Conservation (phyloP, 768 basidiomycete species). For the Boletus reticulatus region DNA sequence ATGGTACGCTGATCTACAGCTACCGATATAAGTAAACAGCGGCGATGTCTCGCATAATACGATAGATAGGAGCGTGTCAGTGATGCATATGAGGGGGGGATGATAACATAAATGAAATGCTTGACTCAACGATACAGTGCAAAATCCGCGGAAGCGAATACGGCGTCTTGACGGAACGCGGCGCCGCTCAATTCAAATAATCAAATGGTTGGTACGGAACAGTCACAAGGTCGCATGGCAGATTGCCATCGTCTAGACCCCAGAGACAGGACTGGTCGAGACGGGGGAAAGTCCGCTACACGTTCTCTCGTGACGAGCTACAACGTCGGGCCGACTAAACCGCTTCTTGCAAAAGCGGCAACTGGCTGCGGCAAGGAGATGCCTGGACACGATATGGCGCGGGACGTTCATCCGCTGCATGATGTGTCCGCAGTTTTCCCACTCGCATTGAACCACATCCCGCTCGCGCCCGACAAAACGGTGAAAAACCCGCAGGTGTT, state of each 20-base stretch:
- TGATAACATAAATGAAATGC: constrained; percentile 10
- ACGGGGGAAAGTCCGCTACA: constrained; percentile 3
- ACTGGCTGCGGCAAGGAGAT: constrained; percentile 22
- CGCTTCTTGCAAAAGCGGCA: constrained; percentile 23
- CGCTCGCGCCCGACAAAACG: constrained; percentile 27
- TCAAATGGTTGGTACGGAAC: background rate
- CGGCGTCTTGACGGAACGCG: background rate
- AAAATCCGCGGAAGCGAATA: constrained; percentile 4
- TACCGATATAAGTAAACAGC: background rate
- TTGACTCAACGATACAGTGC: background rate
- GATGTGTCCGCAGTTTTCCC: constrained; percentile 20
- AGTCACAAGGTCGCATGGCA: background rate
- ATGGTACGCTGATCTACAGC: background rate
- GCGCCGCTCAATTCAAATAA: background rate
- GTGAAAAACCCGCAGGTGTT: constrained; percentile 22
- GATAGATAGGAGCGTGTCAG: background rate
- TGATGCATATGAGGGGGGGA: background rate
- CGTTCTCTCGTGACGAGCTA: constrained; percentile 25
- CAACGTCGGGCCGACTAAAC: constrained; percentile 29
- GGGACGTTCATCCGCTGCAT: constrained; percentile 32
- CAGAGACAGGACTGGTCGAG: background rate
- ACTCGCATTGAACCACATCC: constrained; percentile 22
- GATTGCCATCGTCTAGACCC: background rate
- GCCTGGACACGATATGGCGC: constrained; percentile 28
- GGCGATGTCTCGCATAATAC: background rate